phyloP scores from a whole-genome alignment of 345 rosid species.

The Brassica juncea region DNA sequence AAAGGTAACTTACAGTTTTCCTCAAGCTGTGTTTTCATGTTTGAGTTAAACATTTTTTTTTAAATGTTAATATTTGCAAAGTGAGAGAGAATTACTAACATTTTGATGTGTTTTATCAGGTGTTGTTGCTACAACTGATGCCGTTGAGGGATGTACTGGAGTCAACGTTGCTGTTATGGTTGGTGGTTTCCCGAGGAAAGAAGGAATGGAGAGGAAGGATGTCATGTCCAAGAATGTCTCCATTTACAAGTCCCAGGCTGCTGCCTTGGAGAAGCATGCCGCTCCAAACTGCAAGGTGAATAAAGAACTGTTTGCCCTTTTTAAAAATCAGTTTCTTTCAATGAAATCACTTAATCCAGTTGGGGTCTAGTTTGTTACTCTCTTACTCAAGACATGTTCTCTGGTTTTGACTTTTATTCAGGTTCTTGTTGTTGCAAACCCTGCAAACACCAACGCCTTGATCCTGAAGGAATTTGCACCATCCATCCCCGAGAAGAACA shows the following conservation, averaged over 20 bases:
- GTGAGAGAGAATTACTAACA: background rate
- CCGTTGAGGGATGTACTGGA: slow-evolving; percentile 91
- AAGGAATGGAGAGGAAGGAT: slow-evolving; percentile 99
- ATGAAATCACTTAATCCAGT: background rate
- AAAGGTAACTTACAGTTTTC: slow-evolving; percentile 54
- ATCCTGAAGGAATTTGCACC: slow-evolving; percentile 97
- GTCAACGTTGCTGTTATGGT: slow-evolving; percentile 95
- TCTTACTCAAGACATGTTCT: slow-evolving; percentile 8
- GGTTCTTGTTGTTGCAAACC: slow-evolving; percentile 99
- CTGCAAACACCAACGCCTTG: slow-evolving; percentile 98
- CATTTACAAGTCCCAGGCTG: slow-evolving; percentile 95
- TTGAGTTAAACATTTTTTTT: background rate
- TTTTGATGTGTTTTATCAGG: slow-evolving; percentile 50
- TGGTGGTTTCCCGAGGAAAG: slow-evolving; percentile 99
- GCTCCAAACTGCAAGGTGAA: slow-evolving; percentile 96
- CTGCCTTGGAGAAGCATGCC: slow-evolving; percentile 88
- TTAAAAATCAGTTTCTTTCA: background rate
- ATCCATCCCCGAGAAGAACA: slow-evolving; percentile 90
- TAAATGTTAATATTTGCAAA: background rate
- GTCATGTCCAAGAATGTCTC: slow-evolving; percentile 97
- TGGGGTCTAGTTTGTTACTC: background rate
- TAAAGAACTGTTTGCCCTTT: background rate
- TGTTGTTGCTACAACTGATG: slow-evolving; percentile 97
- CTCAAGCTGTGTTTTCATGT: background rate
- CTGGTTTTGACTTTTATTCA: slow-evolving; percentile 28